Base-by-base conservation (phyloP, 225 moss, liverwort and hornwort genomes). In the Lunularia cruciata region DNA sequence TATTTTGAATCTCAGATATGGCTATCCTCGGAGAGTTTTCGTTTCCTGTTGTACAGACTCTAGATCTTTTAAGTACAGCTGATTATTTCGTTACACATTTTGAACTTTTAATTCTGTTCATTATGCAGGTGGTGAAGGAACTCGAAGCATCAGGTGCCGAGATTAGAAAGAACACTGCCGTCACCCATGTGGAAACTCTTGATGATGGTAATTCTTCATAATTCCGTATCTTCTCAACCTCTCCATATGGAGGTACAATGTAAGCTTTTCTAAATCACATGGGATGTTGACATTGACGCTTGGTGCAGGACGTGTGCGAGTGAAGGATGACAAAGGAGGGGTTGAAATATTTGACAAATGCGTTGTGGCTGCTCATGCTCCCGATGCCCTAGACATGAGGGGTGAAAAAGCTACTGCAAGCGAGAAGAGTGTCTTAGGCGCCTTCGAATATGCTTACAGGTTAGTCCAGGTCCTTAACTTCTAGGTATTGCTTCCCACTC, bases 361-460 rank as follows among this genome's bases (percentile, higher is more conserved):
- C 72, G 19, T 98, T n/a, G 83, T 98, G 20, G 96, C 87, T 65
- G 74, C 92, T 65, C 96, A 98, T 73, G 96, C 92, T 47, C 92
- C 92, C 19, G 92, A 98, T 70, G 78, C 96, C 22, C 72, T 98
- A 78, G 73, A 76, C 39, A 82, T 98, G 90, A 70, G 92, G 48
- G 92, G 96, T 37, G 76, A 81, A 51, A 69, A 65, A 36, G 90
- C 90, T 47, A 84, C 87, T 11, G 30, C 60, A 47, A 83, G 79
- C 20, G 92, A 98, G 60, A 86, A 87, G 53, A 65, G 58, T 30
- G 83, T 92, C 59, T 63, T 98, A 25, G 90, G 92, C 34, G 96
- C 89, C 23, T 98, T 90, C 23, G 81, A 91, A 75, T 98, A 90
- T 60, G 82, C 69, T 30, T 83, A 65, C 71, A 90, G 94, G 94